Base-by-base conservation (phyloP, 2,329 filamentous ascomycete species). In the Dendryphion nanum region DNA sequence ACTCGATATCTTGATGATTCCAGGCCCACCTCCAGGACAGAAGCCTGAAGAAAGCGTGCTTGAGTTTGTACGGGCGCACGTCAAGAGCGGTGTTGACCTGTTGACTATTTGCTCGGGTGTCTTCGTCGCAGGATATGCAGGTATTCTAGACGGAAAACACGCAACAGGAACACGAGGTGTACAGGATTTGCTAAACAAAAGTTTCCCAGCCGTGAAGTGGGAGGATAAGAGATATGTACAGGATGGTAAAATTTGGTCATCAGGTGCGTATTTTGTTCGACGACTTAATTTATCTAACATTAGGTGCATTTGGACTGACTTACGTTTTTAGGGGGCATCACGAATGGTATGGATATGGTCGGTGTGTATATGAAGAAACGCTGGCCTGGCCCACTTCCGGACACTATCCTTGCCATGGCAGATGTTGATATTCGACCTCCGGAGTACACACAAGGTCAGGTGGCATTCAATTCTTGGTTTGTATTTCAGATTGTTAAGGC, bases 1-100 rank as follows among this genome's bases (percentile, higher is more conserved):
- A 1, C 46, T 70, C 0, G 66, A 69, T 37, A 45, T 67, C 19
- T 40, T 70, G 4, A 26, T 67, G 21, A 53, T 70, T 6, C 67
- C 67, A 0, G 67, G 67, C 3, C 63, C 66, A 0, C 53, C 67
- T 5, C 67, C 66, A 0, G 50, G 42, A 12, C 15, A 38, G 4
- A 40, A 55, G 0, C 63, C 63, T 0, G 41, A 48, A 2, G 51
- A 59, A 10, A 52, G 55, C 20, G 55, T 54, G 15, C 33, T 56
- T 4, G 48, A 55, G 2, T 69, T 66, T 36, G 41, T 69, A 13
- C 51, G 55, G 12, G 40, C 37, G 6, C 67, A 70, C 45, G 42
- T 63, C 10, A 51, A 48, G 12, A 24, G 13, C 2, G 48, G 49
- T 2, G 40, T 42, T 5, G 47, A 50, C n/a, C 28, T 54, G 6